A percentile compares a stretch with the other conserved stretches of the same genome.
These are phyloP conservation scores for Phytophthora colocasiae DNA, from an alignment of 352 stramenopile species.

Conservation along the genomic window DNA sequence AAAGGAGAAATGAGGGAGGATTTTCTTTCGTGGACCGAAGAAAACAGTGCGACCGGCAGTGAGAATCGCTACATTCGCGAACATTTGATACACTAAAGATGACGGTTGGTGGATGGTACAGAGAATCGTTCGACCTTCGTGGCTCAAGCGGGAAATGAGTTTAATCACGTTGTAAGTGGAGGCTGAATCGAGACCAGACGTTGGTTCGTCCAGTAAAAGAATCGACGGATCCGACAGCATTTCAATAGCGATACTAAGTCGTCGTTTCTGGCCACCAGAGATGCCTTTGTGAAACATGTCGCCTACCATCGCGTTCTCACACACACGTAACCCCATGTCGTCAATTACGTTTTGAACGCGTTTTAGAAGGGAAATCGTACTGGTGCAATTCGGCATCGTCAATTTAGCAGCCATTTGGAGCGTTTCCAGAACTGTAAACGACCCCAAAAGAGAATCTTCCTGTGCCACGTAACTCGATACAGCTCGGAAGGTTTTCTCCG, in stretches of 20 bases:
- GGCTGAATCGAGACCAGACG: slow-evolving; percentile 89
- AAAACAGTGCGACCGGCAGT: slow-evolving; percentile 86
- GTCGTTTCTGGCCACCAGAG: slow-evolving; percentile 89
- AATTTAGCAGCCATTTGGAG: slow-evolving; percentile 59
- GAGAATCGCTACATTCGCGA: slow-evolving; percentile 72
- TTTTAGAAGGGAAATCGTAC: slow-evolving; percentile 29
- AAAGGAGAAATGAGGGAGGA: slow-evolving; percentile 49
- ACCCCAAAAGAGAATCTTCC: slow-evolving; percentile 61
- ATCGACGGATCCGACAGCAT: slow-evolving; percentile 94
- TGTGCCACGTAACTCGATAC: slow-evolving; percentile 69
- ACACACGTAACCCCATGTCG: slow-evolving; percentile 69
- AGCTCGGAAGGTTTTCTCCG: slow-evolving; percentile 38
- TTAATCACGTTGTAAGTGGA: slow-evolving; percentile 90
- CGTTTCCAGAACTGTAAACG: slow-evolving; percentile 72
- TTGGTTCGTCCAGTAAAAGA: slow-evolving; percentile 95
- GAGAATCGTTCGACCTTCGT: slow-evolving; percentile 78
- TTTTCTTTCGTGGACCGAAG: slow-evolving; percentile 72
- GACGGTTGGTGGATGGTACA: slow-evolving; percentile 88
- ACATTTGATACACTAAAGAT: slow-evolving; percentile 61
- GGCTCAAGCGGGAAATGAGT: slow-evolving; percentile 50
- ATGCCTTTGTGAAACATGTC: slow-evolving; percentile 89
- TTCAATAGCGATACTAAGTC: slow-evolving; percentile 94
- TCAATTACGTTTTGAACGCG: slow-evolving; percentile 66
- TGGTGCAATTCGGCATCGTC: slow-evolving; percentile 32
- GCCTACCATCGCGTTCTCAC: slow-evolving; percentile 67